phyloP scores from a whole-genome alignment of 2,329 filamentous ascomycete genomes.

The Nothomitra cinnamomea region DNA sequence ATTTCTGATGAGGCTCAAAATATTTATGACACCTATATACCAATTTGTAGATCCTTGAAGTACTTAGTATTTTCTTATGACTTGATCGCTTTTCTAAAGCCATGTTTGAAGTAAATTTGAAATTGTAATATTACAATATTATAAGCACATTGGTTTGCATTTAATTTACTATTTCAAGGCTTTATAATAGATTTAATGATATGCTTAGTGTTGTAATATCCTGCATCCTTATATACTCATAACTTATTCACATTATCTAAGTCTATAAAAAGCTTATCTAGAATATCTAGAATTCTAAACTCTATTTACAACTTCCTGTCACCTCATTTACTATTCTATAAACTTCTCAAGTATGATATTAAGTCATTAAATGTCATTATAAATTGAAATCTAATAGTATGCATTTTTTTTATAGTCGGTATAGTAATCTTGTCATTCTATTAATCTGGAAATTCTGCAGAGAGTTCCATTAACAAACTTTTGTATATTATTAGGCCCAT shows the following conservation, averaged over 20 bases:
- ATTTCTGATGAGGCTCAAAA: too few relatives aligned
- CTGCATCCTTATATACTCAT: background rate
- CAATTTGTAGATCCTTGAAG: background rate
- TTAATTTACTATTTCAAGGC: background rate
- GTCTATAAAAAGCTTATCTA: background rate
- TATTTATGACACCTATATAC: too few relatives aligned
- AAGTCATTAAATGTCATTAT: slow-evolving; percentile 1
- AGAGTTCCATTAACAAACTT: background rate
- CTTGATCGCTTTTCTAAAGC: background rate
- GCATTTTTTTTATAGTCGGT: background rate
- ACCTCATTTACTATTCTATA: background rate
- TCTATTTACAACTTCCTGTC: background rate
- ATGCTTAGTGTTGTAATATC: background rate
- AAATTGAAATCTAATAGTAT: background rate
- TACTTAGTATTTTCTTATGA: background rate
- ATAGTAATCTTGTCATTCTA: background rate
- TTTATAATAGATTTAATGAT: background rate
- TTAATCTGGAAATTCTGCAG: background rate
- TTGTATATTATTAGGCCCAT: background rate
- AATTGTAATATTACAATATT: background rate
- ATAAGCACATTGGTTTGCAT: background rate
- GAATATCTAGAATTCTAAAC: background rate
- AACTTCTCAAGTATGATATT: background rate
- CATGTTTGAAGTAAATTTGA: background rate
- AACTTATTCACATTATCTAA: background rate